Base-by-base conservation (phyloP, 2,329 filamentous ascomycete species). In the Fusarium transvaalense region DNA sequence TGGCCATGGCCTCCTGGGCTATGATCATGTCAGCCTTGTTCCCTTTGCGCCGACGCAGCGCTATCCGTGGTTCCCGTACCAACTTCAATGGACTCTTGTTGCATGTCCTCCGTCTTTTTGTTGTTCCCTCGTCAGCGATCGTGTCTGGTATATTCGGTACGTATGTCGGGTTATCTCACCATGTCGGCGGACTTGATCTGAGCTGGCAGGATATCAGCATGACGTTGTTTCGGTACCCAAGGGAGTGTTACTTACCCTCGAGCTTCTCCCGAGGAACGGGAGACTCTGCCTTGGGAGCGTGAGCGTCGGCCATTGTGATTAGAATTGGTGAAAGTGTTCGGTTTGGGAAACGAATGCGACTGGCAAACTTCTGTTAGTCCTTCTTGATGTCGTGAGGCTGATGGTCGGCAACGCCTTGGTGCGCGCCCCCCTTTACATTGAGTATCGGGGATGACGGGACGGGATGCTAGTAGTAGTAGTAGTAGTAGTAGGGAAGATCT, bases 141-240 rank as follows among this genome's bases (percentile, higher is more conserved):
- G 57, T 61, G 53, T 63, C 46, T 47, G 43, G 37, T 38, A 19
- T 57, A 38, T 56, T 56, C 39, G 60, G 60, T 59, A 43, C 29
- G 27, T n/a, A 60, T 62, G 54, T 53, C 43, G 38, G 43, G 54
- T 29, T 58, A 58, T 47, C 84, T 81, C 86, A 98, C 96, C 96
- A 99, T 99, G 79, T 99, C 96, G 62, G 93, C 95, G 74, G 94
- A 97, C 86, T 99, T 99, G 82, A 99, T 91, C 83, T 97, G 94
- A 68, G 93, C 96, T 99, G 77, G 71, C 75, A 35, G 48, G 34
- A 37, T 60, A 64, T 70, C 42, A 69, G 61, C 35, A 62, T 39
- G 32, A 46, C 64, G 38, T 25, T 56, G 17, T 37, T 55, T 54
- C 19, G 25, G 14, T 35, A 41, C 38, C 35, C 29, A 29, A 58